A percentile compares a stretch with the other conserved stretches of the same genome.
Evolutionary conservation across 805 yeast species (phyloP).

Genomic region (Sungouiozyma ichnusensis): DNA sequence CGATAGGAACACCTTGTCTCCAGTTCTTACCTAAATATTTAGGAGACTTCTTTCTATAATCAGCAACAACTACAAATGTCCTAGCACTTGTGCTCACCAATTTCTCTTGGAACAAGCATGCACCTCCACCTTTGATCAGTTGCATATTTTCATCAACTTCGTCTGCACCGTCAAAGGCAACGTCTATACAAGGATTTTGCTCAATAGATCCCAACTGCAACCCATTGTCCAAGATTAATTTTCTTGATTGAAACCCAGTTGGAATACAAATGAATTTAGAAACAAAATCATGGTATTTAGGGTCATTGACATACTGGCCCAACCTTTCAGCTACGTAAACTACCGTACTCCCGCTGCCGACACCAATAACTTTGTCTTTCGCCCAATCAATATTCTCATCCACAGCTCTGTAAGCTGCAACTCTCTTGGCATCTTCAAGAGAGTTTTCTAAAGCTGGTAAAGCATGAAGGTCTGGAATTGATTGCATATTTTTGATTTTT

Average conservation of each 20-base stretch:
- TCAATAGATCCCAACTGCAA: slow-evolving; percentile 72
- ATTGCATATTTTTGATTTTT: neutral
- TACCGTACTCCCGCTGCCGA: slow-evolving; percentile 96
- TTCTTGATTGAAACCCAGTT: slow-evolving; percentile 92
- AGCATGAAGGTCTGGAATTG: slow-evolving; percentile 5
- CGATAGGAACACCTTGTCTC: slow-evolving; percentile 91
- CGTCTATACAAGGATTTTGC: slow-evolving; percentile 70
- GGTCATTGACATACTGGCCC: slow-evolving; percentile 39
- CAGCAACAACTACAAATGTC: slow-evolving; percentile 82
- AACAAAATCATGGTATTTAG: slow-evolving; percentile 28
- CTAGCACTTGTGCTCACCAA: slow-evolving; percentile 75
- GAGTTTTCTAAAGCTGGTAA: slow-evolving; percentile 19
- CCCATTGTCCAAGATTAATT: slow-evolving; percentile 73
- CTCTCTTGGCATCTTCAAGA: slow-evolving; percentile 76
- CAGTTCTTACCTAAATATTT: slow-evolving; percentile 63
- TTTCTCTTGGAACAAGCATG: slow-evolving; percentile 93
- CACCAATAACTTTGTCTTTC: slow-evolving; percentile 67
- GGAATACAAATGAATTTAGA: slow-evolving; percentile 69
- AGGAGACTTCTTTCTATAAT: slow-evolving; percentile 71
- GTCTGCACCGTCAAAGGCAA: slow-evolving; percentile 98
- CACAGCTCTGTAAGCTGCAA: slow-evolving; percentile 87
- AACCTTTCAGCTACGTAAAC: slow-evolving; percentile 94
- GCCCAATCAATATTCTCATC: slow-evolving; percentile 52
- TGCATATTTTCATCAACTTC: slow-evolving; percentile 77
- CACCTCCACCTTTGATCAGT: slow-evolving; percentile 98